Percentiles rank a stretch among this genome's conserved stretches.
Evolutionary conservation across 192 early-diverging fungal genomes (phyloP).

Genomic region (Geranomyces variabilis): DNA sequence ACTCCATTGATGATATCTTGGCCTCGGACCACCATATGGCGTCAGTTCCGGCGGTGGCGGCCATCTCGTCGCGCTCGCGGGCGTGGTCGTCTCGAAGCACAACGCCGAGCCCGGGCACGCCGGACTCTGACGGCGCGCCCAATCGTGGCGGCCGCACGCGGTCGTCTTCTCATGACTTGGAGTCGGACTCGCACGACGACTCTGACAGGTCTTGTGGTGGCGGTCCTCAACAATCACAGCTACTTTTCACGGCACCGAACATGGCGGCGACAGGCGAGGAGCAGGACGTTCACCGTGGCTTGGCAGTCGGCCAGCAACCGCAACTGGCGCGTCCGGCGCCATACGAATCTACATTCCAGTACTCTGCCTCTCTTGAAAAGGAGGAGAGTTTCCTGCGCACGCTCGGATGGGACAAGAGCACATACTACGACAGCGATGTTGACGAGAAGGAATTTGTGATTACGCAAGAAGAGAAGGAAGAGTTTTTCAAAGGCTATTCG

Average conservation of each 20-base stretch:
- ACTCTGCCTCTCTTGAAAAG: slow-evolving; percentile 35
- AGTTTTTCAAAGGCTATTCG: slow-evolving; percentile 29
- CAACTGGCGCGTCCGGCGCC: slow-evolving; percentile 16
- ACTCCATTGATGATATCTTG: neutral
- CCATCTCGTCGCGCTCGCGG: too few species aligned
- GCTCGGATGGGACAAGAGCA: slow-evolving; percentile 31
- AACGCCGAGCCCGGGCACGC: slow-evolving; percentile 13
- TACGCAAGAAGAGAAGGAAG: slow-evolving; percentile 36
- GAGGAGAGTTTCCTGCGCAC: slow-evolving; percentile 32
- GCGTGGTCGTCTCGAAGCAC: slow-evolving; percentile 29
- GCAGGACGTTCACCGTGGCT: too few species aligned
- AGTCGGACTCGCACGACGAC: neutral
- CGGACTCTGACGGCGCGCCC: slow-evolving; percentile 1
- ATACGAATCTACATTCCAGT: slow-evolving; percentile 28
- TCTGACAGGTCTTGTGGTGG: neutral
- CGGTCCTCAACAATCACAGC: too few species aligned
- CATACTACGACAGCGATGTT: slow-evolving; percentile 30
- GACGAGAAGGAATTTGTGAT: slow-evolving; percentile 36
- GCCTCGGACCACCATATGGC: too few species aligned
- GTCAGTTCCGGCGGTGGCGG: too few species aligned
- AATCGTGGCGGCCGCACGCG: slow-evolving; percentile 7
- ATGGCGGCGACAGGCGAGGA: too few species aligned
- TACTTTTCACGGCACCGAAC: too few species aligned
- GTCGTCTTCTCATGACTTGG: slow-evolving; percentile 12
- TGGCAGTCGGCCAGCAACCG: too few species aligned